Evolutionary conservation across 2,329 filamentous ascomycete genomes (phyloP), one percentile per base, ranked within the genome.

Genomic region (Huntiella abstrusa): DNA sequence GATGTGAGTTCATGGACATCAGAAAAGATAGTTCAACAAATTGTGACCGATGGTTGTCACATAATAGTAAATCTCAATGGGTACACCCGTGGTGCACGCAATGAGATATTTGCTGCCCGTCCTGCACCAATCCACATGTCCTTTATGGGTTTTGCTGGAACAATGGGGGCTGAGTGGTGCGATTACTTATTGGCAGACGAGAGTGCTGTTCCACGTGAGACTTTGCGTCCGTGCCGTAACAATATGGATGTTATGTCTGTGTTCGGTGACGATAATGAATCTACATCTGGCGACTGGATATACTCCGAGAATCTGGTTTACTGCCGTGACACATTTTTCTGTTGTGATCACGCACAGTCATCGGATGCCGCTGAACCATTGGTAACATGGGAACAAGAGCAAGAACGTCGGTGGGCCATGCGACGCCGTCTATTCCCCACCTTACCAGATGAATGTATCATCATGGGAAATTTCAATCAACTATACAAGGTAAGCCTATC

Each of bases 131-230:
- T 98, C 38, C 91, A 98, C 54, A 98, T 98, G 91, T 94, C 91
- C 0, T 98, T 98, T 57, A 98, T 98, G 91, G 91, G 91, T 0
- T 98, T 98, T 58, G 91, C 91, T 0, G 91, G 91, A 7, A 95
- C 88, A 0, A 66, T 98, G 1, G 91, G 91, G 4, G 91, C 91
- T 2, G 91, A 98, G 58, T 98, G 91, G 91, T 98, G 91, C 55
- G 91, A 98, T 59, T 98, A 98, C 57, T 77, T 98, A 12, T 72
- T 96, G 19, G 87, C 91, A 3, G 91, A 98, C 56, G 70, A 81
- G 43, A 88, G 81, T 1, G 86, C 91, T 0, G 80, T 98, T 45
- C 91, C 91, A 1, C 71, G 70, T 0, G 74, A 77, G 19, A 95
- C 88, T 1, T 66, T 96, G 22, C 76, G 86, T 10, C 85, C 85